Percentiles rank a stretch among this genome's conserved stretches.
phyloP scores from a whole-genome alignment of 2,329 filamentous ascomycete genomes.

The Rachicladosporium sp. region DNA sequence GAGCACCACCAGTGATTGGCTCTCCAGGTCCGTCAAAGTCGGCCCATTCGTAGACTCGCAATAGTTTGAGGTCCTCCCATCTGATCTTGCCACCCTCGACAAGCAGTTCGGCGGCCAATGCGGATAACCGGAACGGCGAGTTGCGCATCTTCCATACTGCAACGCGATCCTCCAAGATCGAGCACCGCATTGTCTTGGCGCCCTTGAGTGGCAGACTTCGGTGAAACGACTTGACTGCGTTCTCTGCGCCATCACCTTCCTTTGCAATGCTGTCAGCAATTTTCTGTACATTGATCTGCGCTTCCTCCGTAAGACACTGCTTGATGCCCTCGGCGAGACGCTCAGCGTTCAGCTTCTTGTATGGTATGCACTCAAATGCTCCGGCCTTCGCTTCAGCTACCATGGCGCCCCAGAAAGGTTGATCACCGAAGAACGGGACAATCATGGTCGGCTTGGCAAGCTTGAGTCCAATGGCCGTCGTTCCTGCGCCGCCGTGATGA shows the following conservation, averaged over 20 bases:
- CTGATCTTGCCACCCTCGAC: constrained; percentile 48
- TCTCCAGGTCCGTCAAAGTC: constrained; percentile 67
- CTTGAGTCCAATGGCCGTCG: constrained; percentile 61
- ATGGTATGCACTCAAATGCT: constrained; percentile 50
- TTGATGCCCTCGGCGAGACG: constrained; percentile 59
- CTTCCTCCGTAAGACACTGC: constrained; percentile 51
- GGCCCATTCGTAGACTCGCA: constrained; percentile 61
- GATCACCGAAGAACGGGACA: constrained; percentile 69
- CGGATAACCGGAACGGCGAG: constrained; percentile 47
- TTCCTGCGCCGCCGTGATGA: constrained; percentile 57
- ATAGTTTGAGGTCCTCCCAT: constrained; percentile 51
- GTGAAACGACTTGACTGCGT: constrained; percentile 58
- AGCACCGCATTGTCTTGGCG: constrained; percentile 47
- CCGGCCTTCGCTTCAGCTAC: constrained; percentile 52
- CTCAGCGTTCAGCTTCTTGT: constrained; percentile 53
- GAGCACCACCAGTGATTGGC: constrained; percentile 54
- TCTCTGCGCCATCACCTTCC: constrained; percentile 55
- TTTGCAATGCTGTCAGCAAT: constrained; percentile 53
- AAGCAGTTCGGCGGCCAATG: constrained; percentile 53
- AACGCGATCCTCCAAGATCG: constrained; percentile 48
- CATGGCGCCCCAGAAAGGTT: constrained; percentile 67
- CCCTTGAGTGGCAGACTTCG: constrained; percentile 40
- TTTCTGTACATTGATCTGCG: constrained; percentile 42
- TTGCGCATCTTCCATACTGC: constrained; percentile 56
- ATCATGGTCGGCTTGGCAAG: constrained; percentile 62